Percentiles rank a stretch among this genome's conserved stretches.
Evolutionary conservation across 2,329 filamentous ascomycete species (phyloP).

Genomic region (Fusarium poae): DNA sequence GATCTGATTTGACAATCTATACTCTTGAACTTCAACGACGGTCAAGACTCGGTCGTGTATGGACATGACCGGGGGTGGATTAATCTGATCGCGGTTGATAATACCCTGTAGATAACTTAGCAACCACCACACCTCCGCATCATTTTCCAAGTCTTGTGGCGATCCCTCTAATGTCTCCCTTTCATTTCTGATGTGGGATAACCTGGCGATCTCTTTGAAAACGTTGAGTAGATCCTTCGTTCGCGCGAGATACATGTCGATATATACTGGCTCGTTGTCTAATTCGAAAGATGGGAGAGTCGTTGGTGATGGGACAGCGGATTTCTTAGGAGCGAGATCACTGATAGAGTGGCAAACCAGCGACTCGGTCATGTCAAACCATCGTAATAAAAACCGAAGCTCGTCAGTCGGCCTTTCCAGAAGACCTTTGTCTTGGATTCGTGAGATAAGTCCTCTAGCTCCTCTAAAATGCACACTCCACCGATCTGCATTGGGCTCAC

Average conservation of each 20-base stretch:
- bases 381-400: slow-evolving; percentile 31
- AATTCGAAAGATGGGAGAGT: slow-evolving; percentile 15
- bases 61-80: slow-evolving; percentile 33
- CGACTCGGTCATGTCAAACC: slow-evolving; percentile 41
- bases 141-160: not conserved
- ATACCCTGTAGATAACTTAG: slow-evolving; percentile 28
- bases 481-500: slow-evolving; percentile 33
- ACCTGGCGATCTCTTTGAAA: slow-evolving; percentile 37
- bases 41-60: slow-evolving; percentile 20
- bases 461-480: slow-evolving; percentile 41
- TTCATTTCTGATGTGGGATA: not conserved
- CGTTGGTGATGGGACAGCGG: slow-evolving; percentile 30
- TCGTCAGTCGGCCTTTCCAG: slow-evolving; percentile 28
- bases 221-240: slow-evolving; percentile 30
- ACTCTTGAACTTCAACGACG: slow-evolving; percentile 28
- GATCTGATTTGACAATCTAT: slow-evolving; percentile 36
- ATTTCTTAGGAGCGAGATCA: slow-evolving; percentile 31
- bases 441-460: slow-evolving; percentile 30
- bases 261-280: slow-evolving; percentile 29
- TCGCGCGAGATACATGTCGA: slow-evolving; percentile 38
- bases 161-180: not conserved
- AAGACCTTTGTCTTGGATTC: slow-evolving; percentile 22
- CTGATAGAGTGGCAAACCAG: slow-evolving; percentile 30
- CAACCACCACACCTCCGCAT: slow-evolving; percentile 26
- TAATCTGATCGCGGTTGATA: slow-evolving; percentile 23